phyloP scores from a whole-genome alignment of 2,329 filamentous ascomycete genomes.

The Sarocladium strictum region DNA sequence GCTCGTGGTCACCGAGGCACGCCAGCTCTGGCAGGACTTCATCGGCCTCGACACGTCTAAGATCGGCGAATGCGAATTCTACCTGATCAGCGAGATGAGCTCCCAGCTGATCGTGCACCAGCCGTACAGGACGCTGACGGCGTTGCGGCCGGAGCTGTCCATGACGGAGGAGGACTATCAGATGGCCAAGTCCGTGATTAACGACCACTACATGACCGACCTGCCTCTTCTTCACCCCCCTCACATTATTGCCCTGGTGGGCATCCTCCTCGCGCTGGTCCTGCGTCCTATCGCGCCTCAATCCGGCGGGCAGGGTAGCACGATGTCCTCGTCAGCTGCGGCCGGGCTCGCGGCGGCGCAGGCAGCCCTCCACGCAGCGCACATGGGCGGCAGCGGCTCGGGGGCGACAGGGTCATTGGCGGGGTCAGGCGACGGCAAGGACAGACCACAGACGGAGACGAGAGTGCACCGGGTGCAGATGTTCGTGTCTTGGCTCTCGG shows the following conservation, averaged over 20 bases:
- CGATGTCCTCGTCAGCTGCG: slow-evolving; percentile 21
- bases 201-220: slow-evolving; percentile 90
- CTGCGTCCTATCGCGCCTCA: slow-evolving; percentile 51
- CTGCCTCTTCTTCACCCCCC: slow-evolving; percentile 79
- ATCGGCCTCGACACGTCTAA: slow-evolving; percentile 72
- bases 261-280: slow-evolving; percentile 78
- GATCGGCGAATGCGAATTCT: slow-evolving; percentile 91
- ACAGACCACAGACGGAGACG: slow-evolving; percentile 42
- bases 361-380: slow-evolving; percentile 40
- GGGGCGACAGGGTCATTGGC: background rate
- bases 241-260: slow-evolving; percentile 83
- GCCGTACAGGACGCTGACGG: slow-evolving; percentile 75
- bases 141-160: slow-evolving; percentile 62
- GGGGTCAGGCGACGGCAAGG: slow-evolving; percentile 28
- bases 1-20: slow-evolving; percentile 79
- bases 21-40: slow-evolving; percentile 76
- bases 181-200: slow-evolving; percentile 77
- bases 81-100: slow-evolving; percentile 83
- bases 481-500: slow-evolving; percentile 72
- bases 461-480: slow-evolving; percentile 60
- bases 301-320: slow-evolving; percentile 21
- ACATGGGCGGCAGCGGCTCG: slow-evolving; percentile 22
- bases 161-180: slow-evolving; percentile 73
- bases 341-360: slow-evolving; percentile 44
- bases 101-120: slow-evolving; percentile 87